Conservation (phyloP, 495 filamentous ascomycete species). For the Podospora pseudocomata region DNA sequence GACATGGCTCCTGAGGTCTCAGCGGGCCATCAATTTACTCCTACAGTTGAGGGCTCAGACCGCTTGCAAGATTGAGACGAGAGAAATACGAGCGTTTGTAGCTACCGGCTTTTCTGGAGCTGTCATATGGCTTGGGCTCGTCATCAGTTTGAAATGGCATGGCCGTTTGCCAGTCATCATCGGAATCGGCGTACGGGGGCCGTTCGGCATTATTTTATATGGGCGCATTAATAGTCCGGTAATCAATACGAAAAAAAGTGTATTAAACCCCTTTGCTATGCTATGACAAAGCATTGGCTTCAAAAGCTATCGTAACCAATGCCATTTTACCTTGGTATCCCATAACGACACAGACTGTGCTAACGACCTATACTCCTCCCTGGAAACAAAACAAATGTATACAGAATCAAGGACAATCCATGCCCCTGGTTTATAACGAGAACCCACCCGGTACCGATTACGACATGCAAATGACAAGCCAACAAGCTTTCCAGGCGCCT, state of each 20-base stretch:
- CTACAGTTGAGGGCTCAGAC: not conserved
- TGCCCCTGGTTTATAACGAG: not conserved
- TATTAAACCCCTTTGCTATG: not conserved
- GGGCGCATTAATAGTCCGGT: not conserved
- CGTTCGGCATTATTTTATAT: not conserved
- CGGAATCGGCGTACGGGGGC: not conserved
- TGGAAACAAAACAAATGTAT: not conserved
- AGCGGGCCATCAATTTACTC: not conserved
- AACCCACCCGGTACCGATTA: not conserved
- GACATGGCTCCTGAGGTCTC: not conserved
- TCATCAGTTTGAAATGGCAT: not conserved
- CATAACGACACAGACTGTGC: not conserved
- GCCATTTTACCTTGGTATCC: not conserved
- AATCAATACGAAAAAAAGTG: not conserved
- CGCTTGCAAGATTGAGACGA: not conserved
- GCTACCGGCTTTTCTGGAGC: not conserved
- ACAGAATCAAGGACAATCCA: not conserved
- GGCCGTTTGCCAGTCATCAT: not conserved
- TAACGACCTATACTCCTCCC: not conserved
- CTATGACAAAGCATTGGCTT: not conserved
- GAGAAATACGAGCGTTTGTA: not conserved
- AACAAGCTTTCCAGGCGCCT: not conserved
- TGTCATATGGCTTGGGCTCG: not conserved
- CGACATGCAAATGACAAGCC: not conserved
- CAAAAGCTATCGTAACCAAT: not conserved